A percentile compares a stretch with the other conserved stretches of the same genome.
Conservation (phyloP, 768 basidiomycete species). For the Phlebiopsis gigantea region DNA sequence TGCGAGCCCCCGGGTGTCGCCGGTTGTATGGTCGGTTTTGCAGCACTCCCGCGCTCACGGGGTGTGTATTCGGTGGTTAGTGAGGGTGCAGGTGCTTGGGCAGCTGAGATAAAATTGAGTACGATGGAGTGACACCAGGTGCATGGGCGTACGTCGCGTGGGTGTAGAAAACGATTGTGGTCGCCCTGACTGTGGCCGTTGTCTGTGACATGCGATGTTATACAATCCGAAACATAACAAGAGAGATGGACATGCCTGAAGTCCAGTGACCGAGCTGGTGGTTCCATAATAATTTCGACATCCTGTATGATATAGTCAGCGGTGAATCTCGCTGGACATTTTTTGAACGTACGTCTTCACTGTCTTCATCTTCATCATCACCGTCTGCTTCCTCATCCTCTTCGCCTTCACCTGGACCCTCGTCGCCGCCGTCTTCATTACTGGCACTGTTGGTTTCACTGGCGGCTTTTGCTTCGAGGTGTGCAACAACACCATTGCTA, state of each 20-base stretch:
- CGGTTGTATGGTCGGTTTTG: conserved; percentile 27
- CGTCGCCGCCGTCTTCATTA: conserved; percentile 11
- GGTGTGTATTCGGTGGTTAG: conserved; percentile 82
- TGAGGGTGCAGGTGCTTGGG: conserved; percentile 51
- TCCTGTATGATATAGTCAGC: conserved; percentile 40
- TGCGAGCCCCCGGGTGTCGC: conserved; percentile 6
- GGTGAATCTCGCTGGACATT: neutral
- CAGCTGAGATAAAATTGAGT: conserved; percentile 22
- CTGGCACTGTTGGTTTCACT: conserved; percentile 15
- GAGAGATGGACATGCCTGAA: conserved; percentile 45
- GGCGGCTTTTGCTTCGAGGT: conserved; percentile 42
- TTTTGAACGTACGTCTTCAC: conserved; percentile 38
- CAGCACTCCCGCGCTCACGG: conserved; percentile 53
- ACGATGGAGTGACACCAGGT: neutral
- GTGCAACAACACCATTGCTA: conserved; percentile 44
- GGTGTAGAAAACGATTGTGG: conserved; percentile 18
- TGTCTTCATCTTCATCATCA: conserved; percentile 38
- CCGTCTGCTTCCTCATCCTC: conserved; percentile 35
- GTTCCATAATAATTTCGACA: conserved; percentile 90
- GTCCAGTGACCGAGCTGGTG: conserved; percentile 64
- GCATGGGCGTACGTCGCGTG: conserved; percentile 22
- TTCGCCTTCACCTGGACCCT: conserved; percentile 31
- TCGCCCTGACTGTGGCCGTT: neutral
- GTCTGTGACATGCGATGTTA: neutral
- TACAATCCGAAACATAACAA: neutral